Conservation (phyloP, 2,329 filamentous ascomycete genomes). For the Venturia carpophila region DNA sequence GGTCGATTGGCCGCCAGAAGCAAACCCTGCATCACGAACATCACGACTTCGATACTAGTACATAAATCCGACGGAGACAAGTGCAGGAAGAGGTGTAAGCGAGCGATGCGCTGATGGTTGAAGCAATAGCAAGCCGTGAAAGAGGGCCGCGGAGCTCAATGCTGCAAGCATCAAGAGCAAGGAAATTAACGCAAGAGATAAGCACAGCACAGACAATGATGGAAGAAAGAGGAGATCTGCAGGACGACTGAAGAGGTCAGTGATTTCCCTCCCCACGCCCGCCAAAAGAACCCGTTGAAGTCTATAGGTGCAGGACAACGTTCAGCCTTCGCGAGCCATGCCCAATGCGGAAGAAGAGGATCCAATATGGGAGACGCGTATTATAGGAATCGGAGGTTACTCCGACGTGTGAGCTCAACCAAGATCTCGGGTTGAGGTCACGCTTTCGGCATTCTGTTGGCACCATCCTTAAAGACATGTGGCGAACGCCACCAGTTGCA, state of each 20-base stretch:
- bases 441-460: not conserved
- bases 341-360: not conserved
- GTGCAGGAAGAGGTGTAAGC: not conserved
- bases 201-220: not conserved
- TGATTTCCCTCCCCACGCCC: not conserved
- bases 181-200: conserved; percentile 1
- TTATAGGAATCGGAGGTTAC: not conserved
- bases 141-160: not conserved
- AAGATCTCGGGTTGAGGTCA: not conserved
- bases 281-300: not conserved
- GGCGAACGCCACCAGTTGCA: not conserved
- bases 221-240: not conserved
- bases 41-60: not conserved
- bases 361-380: not conserved
- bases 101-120: not conserved
- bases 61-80: conserved; percentile 6
- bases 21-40: not conserved
- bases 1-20: not conserved
- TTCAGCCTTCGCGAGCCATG: not conserved
- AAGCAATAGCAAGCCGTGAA: not conserved
- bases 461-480: not conserved
- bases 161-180: not conserved
- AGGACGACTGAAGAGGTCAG: not conserved
- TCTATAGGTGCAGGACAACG: not conserved
- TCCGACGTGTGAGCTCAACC: not conserved